Percentiles rank a stretch among this genome's conserved stretches.
Conservation (phyloP, 225 moss, liverwort and hornwort species). For the Marchantia paleacea region DNA sequence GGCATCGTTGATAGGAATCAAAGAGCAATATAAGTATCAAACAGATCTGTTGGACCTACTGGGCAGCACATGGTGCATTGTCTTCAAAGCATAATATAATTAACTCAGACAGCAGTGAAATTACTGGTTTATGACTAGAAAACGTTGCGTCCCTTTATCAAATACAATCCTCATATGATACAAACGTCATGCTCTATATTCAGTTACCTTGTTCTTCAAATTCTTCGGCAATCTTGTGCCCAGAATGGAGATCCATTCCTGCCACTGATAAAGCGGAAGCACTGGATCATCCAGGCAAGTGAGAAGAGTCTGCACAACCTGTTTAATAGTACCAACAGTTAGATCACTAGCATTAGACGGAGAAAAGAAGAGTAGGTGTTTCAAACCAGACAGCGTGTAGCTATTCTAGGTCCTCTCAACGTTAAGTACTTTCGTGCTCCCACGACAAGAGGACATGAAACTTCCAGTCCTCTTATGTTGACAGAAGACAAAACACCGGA, state of each 20-base stretch:
- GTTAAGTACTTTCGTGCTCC: too few relatives aligned
- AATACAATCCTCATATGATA: neutral
- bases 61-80: neutral
- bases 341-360: neutral
- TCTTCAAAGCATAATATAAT: too few relatives aligned
- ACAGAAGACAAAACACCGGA: too few relatives aligned
- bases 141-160: neutral
- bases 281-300: conserved; percentile 92
- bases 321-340: conserved; percentile 24
- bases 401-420: neutral
- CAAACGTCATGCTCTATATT: neutral
- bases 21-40: neutral
- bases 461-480: too few relatives aligned
- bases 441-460: too few relatives aligned
- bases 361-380: neutral
- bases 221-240: conserved; percentile 89
- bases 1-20: neutral
- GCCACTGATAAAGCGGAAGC: conserved; percentile 92
- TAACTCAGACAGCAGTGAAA: too few relatives aligned
- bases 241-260: conserved; percentile 90
- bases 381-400: neutral
- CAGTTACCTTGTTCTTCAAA: conserved; percentile 65
- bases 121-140: too few relatives aligned
- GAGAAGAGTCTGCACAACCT: conserved; percentile 82
- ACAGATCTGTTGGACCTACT: neutral